Evolutionary conservation across 768 basidiomycete species (phyloP), one percentile per base, ranked within the genome.

Genomic region (Pholiota molesta): DNA sequence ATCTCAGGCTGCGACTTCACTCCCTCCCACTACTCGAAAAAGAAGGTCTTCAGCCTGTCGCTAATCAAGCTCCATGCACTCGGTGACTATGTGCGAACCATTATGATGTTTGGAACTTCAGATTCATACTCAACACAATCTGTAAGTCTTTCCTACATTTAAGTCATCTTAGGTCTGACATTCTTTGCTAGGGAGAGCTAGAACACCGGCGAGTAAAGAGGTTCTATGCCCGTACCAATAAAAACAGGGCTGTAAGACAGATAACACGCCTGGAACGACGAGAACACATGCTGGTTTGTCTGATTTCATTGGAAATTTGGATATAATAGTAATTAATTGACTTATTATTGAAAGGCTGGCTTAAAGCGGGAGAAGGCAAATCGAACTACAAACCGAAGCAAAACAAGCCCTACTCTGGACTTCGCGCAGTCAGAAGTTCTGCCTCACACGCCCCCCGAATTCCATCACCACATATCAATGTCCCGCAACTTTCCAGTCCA

Each of bases 391-490:
- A n/a, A n/a, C n/a, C n/a, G n/a, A n/a, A n/a, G n/a, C n/a, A n/a
- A 37, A 60, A 44, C 56, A n/a, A 58, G 53, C 14, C 29, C 61
- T 17, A 51, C 39, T 2, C 13, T 40, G 14, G 39, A n/a, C 3
- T 40, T 40, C 11, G 39, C 39, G 6, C 14, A 66, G 19, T 57
- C 61, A 1, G 62, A 66, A 17, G 9, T 59, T 1, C 52, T 68
- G 1, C 65, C 63, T 4, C 47, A 55, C 6, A 66, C 62, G 17
- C 19, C 21, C 61, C 72, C 42, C 16, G 64, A 62, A 14, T 49
- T 16, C 26, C 74, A 49, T 9, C 52, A 40, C 59, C 66, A 54
- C 47, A 74, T 57, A 52, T 67, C 60, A 19, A n/a, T 16, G 6
- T 54, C 53, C 2, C 29, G 16, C 17, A 54, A 54, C 17, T 54